A percentile compares a stretch with the other conserved stretches of the same genome.
phyloP scores from a whole-genome alignment of 176 grass and related monocot genomes.

The Pontederia paniculata region DNA sequence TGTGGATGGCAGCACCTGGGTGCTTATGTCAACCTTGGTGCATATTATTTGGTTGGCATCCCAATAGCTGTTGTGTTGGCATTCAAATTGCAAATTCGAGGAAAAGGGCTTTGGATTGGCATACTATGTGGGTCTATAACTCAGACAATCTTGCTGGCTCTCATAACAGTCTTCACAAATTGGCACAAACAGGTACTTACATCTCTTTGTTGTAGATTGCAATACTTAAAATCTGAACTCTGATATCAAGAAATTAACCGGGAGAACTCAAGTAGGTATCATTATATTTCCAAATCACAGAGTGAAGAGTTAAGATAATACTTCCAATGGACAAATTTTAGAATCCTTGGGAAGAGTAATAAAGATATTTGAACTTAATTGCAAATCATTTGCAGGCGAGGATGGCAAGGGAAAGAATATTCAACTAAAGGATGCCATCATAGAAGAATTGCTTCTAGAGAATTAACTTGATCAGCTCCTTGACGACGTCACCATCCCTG shows the following conservation, averaged over 20 bases:
- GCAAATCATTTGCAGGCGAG: constrained; percentile 1
- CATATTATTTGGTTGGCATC: constrained; percentile 77
- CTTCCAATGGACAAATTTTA: neutral
- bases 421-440: neutral
- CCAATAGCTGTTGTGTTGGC: constrained; percentile 45
- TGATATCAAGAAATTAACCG: neutral
- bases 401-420: constrained; percentile 7
- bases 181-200: constrained; percentile 26
- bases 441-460: neutral
- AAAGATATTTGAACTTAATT: neutral
- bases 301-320: too few species aligned
- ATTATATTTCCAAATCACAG: too few species aligned
- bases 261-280: neutral
- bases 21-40: constrained; percentile 67
- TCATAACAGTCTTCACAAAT: constrained; percentile 65
- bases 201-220: neutral
- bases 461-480: too few species aligned
- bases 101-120: constrained; percentile 70
- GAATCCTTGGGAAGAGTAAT: too few species aligned
- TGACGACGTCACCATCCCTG: too few species aligned
- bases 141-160: constrained; percentile 43
- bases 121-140: constrained; percentile 57
- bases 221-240: neutral
- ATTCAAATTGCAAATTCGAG: constrained; percentile 53
- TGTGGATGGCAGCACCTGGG: constrained; percentile 86